phyloP scores from a whole-genome alignment of 2,329 filamentous ascomycete genomes.

The Hypoxylon sp. region DNA sequence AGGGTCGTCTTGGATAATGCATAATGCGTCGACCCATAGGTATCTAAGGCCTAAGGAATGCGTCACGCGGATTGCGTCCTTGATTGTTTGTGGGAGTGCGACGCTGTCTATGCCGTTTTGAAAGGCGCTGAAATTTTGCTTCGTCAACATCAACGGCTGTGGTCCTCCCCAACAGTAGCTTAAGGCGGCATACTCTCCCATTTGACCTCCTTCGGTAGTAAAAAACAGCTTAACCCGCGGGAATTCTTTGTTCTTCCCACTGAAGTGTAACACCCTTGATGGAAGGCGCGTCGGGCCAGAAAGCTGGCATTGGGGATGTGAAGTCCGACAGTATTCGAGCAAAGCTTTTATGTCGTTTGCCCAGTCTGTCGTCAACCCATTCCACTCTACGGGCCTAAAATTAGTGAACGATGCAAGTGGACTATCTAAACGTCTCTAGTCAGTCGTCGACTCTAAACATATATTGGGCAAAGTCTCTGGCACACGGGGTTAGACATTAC shows the following conservation, averaged over 20 bases:
- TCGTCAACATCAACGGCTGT: constrained; percentile 24
- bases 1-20: constrained; percentile 50
- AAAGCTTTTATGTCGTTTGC: constrained; percentile 11
- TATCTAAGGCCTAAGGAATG: constrained; percentile 46
- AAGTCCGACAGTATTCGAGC: constrained; percentile 15
- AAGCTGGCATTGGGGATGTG: constrained; percentile 22
- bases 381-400: constrained; percentile 21
- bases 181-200: constrained; percentile 13
- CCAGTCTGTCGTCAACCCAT: constrained; percentile 15
- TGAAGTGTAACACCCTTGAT: constrained; percentile 15
- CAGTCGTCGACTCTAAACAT: not conserved
- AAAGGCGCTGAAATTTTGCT: constrained; percentile 15
- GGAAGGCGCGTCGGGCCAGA: constrained; percentile 19
- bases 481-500: not conserved
- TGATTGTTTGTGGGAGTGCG: constrained; percentile 44
- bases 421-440: constrained; percentile 5
- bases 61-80: constrained; percentile 49
- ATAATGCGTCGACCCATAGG: constrained; percentile 54
- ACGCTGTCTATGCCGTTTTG: constrained; percentile 14
- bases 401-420: constrained; percentile 25
- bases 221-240: constrained; percentile 8
- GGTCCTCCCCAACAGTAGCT: constrained; percentile 33
- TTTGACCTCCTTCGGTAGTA: not conserved
- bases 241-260: not conserved
- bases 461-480: not conserved